Evolutionary conservation across 2,329 filamentous ascomycete species (phyloP), one percentile per base, ranked within the genome.

Genomic region (Aspergillus ibericus): DNA sequence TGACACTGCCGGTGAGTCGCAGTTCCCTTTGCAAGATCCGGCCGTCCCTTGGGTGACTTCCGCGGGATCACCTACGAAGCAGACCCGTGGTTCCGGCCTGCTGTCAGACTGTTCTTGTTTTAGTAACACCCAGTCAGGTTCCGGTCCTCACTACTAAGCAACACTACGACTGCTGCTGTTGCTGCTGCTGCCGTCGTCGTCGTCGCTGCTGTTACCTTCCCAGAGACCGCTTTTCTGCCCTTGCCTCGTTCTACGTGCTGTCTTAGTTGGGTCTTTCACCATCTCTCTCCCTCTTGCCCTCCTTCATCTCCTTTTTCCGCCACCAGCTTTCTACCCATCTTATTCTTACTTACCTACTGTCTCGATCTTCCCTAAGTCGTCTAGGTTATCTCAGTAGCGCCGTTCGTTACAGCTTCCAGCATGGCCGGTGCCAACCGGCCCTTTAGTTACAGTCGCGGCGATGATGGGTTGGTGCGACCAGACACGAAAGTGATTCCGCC

Each of bases 381-480:
- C 34, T 15, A 15, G 10, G 12, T n/a, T 34, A 15, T 15, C 22
- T 49, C 29, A 40, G 35, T 27, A 44, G 32, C 20, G n/a, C 15
- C 52, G 29, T 56, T 46, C 46, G 16, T 36, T 27, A 58, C 51
- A 58, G 53, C 40, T 29, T 16, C 9, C 44, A 48, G 25, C 47
- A 66, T 66, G 65, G 61, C 65, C 58, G 61, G 63, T 49, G 55
- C 56, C 12, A 38, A 65, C 52, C 62, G 66, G 56, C 52, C 64
- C 51, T 68, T 65, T 62, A 65, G 66, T 47, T 68, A 66, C 51
- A 63, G 65, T 34, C 50, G 61, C 25, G 58, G 57, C 40, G 65
- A 68, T 51, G 62, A 68, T 15, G 36, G 49, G 53, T 22, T 35
- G 29, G 27, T 52, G 51, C 29, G 44, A 29, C 42, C 46, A 16